phyloP scores from a whole-genome alignment of 306 rosid species.

The Ceratonia siliqua region DNA sequence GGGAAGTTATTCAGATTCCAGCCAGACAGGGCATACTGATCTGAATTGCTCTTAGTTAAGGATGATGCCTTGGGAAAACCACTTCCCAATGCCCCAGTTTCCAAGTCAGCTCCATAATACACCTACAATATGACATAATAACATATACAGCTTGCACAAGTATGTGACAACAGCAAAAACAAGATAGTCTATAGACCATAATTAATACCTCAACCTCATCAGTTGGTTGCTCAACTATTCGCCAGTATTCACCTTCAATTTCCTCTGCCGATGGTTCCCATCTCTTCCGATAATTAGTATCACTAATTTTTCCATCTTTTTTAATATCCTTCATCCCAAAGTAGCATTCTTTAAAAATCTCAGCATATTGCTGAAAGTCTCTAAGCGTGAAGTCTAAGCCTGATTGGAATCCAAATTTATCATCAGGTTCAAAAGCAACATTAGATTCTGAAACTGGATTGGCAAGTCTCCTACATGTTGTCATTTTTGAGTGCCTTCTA shows the following conservation, averaged over 20 bases:
- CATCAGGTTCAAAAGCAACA: conserved; percentile 55
- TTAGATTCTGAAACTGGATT: conserved; percentile 57
- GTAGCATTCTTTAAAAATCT: conserved; percentile 68
- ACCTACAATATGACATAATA: conserved; percentile 60
- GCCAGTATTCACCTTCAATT: conserved; percentile 98
- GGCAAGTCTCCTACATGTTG: conserved; percentile 51
- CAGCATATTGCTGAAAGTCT: conserved; percentile 69
- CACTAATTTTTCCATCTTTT: conserved; percentile 36
- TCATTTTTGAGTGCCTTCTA: conserved; percentile 58
- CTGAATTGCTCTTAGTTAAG: conserved; percentile 37
- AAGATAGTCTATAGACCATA: not conserved
- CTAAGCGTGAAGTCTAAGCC: conserved; percentile 73
- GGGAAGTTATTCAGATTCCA: conserved; percentile 95
- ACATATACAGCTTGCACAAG: conserved; percentile 16
- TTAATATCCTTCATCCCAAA: conserved; percentile 54
- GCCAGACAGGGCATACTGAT: conserved; percentile 70
- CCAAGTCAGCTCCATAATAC: conserved; percentile 93
- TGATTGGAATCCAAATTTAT: conserved; percentile 84
- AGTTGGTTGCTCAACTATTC: conserved; percentile 81
- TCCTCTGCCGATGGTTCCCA: conserved; percentile 70
- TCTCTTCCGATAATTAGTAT: conserved; percentile 36
- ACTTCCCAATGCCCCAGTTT: conserved; percentile 82
- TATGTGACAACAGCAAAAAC: conserved; percentile 9
- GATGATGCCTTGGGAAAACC: conserved; percentile 85
- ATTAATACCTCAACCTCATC: conserved; percentile 89